Evolutionary conservation across 2,329 filamentous ascomycete species (phyloP), one percentile per base, ranked within the genome.

Genomic region (Fusarium vanettenii): DNA sequence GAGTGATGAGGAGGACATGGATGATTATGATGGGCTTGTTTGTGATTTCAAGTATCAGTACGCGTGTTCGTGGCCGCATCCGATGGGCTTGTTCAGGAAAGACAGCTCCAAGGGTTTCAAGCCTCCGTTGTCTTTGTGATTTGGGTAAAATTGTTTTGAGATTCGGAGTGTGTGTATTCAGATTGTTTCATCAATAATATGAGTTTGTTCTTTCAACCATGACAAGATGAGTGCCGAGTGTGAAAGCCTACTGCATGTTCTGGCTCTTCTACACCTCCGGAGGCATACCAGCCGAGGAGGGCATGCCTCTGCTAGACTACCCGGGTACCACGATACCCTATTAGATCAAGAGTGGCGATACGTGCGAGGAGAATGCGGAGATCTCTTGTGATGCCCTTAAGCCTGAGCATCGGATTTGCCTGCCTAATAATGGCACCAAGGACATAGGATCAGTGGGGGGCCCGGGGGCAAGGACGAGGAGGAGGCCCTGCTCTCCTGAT

Each of bases 311-410:
- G 4, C 67, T 70, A 8, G 50, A 76, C 35, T 85, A 85, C 39
- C 72, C 67, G 0, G 79, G 80, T 18, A 81, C 81, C 55, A 77
- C 74, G 22, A 74, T 73, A 22, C 75, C 80, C 7, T 85, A 89
- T 74, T 79, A 80, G 41, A 81, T 91, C 50, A 73, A 81, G 60
- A 62, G 80, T 9, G 87, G 86, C 6, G 87, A 90, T 70, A 88
- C 87, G 9, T 90, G 89, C 78, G 78, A 77, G 27, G 76, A 84
- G 41, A 90, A 91, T 66, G 59, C 80, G 20, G 82, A 80, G 1
- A 75, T 90, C 13, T 81, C 88, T 64, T 91, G 89, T 75, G 84
- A 87, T 27, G 80, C 76, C 45, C 76, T 91, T 66, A 60, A 48
- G 33, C 71, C 86, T 33, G 87, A 87, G 16, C 78, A 81, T 29